Conservation (phyloP, 2,329 filamentous ascomycete species). For the Clarireedia homoeocarpa region DNA sequence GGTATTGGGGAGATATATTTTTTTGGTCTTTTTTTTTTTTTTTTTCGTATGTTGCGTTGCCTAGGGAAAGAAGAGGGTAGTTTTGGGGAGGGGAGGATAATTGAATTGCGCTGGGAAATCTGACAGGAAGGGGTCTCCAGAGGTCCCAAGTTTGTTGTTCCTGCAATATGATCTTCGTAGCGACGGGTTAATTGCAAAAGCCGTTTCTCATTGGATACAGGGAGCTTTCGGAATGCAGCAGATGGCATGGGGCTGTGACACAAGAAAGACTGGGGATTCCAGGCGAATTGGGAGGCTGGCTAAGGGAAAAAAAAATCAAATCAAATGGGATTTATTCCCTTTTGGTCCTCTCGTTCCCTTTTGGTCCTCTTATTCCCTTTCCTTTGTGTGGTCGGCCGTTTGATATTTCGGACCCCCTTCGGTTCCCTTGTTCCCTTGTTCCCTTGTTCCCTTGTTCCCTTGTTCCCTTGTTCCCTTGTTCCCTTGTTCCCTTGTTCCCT, state of each 20-base stretch:
- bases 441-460: not conserved
- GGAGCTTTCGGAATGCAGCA: slow-evolving; percentile 22
- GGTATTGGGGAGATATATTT: slow-evolving; percentile 3
- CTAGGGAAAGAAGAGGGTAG: not conserved
- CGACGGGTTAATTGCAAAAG: slow-evolving; percentile 17
- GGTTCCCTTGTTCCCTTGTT: not conserved
- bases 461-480: too few species aligned
- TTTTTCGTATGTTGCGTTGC: not conserved
- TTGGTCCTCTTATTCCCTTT: not conserved
- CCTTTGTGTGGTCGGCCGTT: not conserved
- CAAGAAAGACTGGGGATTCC: slow-evolving; percentile 5
- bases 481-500: not conserved
- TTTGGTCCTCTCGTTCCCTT: not conserved
- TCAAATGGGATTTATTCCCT: not conserved
- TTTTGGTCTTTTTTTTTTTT: not conserved
- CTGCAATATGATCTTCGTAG: slow-evolving; percentile 27
- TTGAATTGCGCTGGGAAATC: not conserved
- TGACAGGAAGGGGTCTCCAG: not conserved
- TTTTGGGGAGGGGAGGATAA: not conserved
- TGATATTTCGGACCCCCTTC: not conserved
- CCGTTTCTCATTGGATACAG: slow-evolving; percentile 19
- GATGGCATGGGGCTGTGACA: slow-evolving; percentile 6
- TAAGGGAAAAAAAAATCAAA: not conserved
- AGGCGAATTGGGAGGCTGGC: not conserved
- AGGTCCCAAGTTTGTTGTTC: slow-evolving; percentile 20